Conservation (phyloP, 345 rosid species). For the Dovyalis caffra region DNA sequence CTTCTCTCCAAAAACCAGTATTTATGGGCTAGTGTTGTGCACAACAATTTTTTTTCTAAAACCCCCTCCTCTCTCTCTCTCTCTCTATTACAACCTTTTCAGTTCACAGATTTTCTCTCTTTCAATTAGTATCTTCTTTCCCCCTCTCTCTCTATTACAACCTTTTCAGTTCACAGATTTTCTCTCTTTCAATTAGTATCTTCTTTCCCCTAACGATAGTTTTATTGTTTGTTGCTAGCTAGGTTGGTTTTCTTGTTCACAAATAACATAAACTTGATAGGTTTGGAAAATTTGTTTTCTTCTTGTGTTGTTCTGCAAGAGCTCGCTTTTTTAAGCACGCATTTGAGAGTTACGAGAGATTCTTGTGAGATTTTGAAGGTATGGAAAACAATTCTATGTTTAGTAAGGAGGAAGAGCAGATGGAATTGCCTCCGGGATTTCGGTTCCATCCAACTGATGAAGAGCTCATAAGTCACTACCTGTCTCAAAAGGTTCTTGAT, state of each 20-base stretch:
- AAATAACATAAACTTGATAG: background rate
- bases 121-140: no score
- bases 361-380: background rate
- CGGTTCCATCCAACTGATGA: no score
- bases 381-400: slow-evolving; percentile 34
- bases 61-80: no score
- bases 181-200: no score
- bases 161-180: slow-evolving; percentile 10
- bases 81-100: slow-evolving; percentile 7
- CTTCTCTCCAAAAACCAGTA: slow-evolving; percentile 26
- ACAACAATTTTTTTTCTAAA: slow-evolving; percentile 8
- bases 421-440: slow-evolving; percentile 61
- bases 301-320: no score
- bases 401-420: slow-evolving; percentile 18
- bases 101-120: no score
- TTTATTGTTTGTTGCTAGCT: background rate
- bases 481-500: slow-evolving; percentile 42
- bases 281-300: background rate
- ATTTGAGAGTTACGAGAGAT: background rate
- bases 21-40: slow-evolving; percentile 31
- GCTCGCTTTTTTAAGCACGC: background rate
- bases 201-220: background rate
- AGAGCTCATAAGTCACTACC: slow-evolving; percentile 59
- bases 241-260: no score
- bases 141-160: background rate